Conservation (phyloP, 768 basidiomycete genomes). For the Lactarius psammicola region DNA sequence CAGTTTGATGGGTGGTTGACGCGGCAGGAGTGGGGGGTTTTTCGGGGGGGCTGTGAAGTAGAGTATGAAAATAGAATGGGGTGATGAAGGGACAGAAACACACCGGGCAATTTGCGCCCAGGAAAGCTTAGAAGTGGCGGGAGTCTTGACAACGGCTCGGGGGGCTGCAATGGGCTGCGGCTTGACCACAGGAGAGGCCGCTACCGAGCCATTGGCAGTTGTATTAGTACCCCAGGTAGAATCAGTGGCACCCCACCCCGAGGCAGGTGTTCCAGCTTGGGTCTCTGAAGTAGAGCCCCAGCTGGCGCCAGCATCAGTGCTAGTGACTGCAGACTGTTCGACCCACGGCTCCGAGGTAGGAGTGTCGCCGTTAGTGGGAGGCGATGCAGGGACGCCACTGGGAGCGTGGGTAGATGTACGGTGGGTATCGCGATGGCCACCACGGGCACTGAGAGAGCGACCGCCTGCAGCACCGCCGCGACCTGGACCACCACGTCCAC, state of each 20-base stretch:
- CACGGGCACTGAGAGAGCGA: slow-evolving; percentile 46
- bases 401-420: slow-evolving; percentile 43
- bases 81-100: slow-evolving; percentile 29
- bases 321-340: slow-evolving; percentile 33
- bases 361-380: slow-evolving; percentile 23
- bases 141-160: slow-evolving; percentile 47
- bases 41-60: slow-evolving; percentile 54
- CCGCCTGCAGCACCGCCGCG: slow-evolving; percentile 43
- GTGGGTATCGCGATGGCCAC: slow-evolving; percentile 43
- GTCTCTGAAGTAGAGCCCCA: slow-evolving; percentile 33
- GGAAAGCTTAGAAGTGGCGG: slow-evolving; percentile 74
- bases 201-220: slow-evolving; percentile 32
- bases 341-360: slow-evolving; percentile 34
- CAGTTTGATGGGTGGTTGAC: slow-evolving; percentile 31
- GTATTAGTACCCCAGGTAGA: slow-evolving; percentile 35
- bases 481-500: slow-evolving; percentile 51
- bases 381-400: slow-evolving; percentile 11
- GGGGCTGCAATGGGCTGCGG: slow-evolving; percentile 30
- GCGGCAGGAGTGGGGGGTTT: slow-evolving; percentile 51
- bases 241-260: slow-evolving; percentile 34
- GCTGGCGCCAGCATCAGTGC: slow-evolving; percentile 24
- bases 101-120: slow-evolving; percentile 86
- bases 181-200: slow-evolving; percentile 37
- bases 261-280: slow-evolving; percentile 31
- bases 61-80: slow-evolving; percentile 9